Conservation (phyloP, 75 land plant species). For the Pseudotsuga menziesii region DNA sequence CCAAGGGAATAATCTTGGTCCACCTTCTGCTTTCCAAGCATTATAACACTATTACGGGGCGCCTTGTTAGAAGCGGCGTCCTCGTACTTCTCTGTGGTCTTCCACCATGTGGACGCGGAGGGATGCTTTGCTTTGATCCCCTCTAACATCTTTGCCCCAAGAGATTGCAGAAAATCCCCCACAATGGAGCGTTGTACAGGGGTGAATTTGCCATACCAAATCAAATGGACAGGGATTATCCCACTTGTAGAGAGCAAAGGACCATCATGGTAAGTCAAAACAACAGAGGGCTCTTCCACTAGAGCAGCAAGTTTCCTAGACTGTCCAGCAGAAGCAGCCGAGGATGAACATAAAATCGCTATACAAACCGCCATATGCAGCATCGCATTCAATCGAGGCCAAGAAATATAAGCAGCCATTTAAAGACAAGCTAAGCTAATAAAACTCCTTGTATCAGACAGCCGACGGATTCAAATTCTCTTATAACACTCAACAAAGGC, state of each 20-base stretch:
- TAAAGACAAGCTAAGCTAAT: neutral
- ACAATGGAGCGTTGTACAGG: slow-evolving; percentile 13
- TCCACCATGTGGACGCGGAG: slow-evolving; percentile 36
- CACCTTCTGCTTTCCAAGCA: slow-evolving; percentile 12
- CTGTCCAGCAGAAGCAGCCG: neutral
- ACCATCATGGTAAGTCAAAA: slow-evolving; percentile 21
- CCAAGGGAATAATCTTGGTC: slow-evolving; percentile 10
- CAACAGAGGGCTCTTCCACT: slow-evolving; percentile 17
- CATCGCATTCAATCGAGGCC: neutral
- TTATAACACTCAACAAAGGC: neutral
- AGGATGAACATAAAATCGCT: neutral
- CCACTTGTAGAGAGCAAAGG: slow-evolving; percentile 10
- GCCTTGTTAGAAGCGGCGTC: neutral
- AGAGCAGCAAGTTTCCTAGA: slow-evolving; percentile 3
- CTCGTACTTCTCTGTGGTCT: slow-evolving; percentile 18
- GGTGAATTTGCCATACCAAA: slow-evolving; percentile 24
- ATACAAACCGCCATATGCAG: neutral
- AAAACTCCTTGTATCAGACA: too few relatives aligned
- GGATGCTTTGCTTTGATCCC: slow-evolving; percentile 5
- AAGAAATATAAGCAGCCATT: neutral
- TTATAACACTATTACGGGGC: neutral
- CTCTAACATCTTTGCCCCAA: neutral
- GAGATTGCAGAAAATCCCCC: slow-evolving; percentile 15
- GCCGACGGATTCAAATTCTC: neutral
- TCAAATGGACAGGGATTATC: slow-evolving; percentile 5